phyloP scores from a whole-genome alignment of 257 asterid species.

The Scutellaria baicalensis region DNA sequence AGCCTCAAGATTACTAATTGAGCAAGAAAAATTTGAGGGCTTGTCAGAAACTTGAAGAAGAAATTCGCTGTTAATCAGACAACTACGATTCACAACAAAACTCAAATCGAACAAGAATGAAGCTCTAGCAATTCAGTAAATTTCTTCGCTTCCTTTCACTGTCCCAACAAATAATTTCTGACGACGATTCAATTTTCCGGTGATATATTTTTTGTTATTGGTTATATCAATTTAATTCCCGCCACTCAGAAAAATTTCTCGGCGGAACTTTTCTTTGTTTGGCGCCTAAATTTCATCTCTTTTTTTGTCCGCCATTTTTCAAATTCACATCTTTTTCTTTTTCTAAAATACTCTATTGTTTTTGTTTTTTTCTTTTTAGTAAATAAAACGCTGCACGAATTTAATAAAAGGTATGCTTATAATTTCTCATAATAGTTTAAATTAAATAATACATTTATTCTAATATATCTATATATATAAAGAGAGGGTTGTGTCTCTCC shows the following conservation, averaged over 20 bases:
- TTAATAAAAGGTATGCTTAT: too few species aligned
- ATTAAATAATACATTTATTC: too few species aligned
- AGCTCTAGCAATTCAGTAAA: neutral
- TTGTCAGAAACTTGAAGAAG: neutral
- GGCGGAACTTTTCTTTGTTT: constrained; percentile 10
- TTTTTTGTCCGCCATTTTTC: constrained; percentile 19
- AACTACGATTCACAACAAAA: neutral
- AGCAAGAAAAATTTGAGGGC: neutral
- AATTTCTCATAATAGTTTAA: too few species aligned
- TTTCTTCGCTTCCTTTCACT: neutral
- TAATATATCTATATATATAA: too few species aligned
- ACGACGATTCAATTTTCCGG: neutral
- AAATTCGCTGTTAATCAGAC: neutral
- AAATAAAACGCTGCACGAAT: too few species aligned
- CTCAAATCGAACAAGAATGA: neutral
- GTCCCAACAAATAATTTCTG: neutral
- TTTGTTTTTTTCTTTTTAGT: too few species aligned
- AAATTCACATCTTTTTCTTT: neutral
- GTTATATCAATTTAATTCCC: constrained; percentile 8
- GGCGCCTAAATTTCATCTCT: constrained; percentile 14
- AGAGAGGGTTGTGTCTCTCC: too few species aligned
- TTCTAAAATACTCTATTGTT: too few species aligned
- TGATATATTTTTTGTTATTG: neutral
- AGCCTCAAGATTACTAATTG: neutral
- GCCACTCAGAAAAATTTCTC: neutral